phyloP scores from a whole-genome alignment of 345 rosid species.

The Carallia pectinifolia region DNA sequence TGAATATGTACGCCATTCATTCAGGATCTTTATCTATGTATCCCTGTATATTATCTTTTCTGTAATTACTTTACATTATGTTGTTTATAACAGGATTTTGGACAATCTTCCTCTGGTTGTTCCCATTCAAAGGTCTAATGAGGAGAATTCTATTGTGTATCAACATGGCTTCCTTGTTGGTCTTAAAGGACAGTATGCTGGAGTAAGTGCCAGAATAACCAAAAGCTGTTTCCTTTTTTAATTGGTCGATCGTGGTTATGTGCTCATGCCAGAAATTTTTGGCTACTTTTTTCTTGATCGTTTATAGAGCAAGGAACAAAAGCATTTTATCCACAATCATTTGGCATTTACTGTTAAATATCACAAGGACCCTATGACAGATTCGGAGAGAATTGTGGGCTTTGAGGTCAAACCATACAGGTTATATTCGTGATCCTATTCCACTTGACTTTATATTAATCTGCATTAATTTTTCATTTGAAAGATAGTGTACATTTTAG shows the following conservation, averaged over 20 bases:
- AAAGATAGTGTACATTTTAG: background rate
- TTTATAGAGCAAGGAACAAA: slow-evolving; percentile 72
- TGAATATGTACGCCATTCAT: slow-evolving; percentile 57
- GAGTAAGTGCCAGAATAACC: slow-evolving; percentile 38
- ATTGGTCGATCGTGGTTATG: background rate
- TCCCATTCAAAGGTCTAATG: slow-evolving; percentile 50
- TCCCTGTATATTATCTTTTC: background rate
- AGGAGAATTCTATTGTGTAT: slow-evolving; percentile 43
- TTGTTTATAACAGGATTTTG: slow-evolving; percentile 50
- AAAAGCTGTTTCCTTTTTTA: slow-evolving; percentile 3
- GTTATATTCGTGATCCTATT: slow-evolving; percentile 26
- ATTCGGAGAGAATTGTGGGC: slow-evolving; percentile 78
- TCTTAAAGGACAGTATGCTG: slow-evolving; percentile 60
- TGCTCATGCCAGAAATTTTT: background rate
- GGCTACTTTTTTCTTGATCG: slow-evolving; percentile 1
- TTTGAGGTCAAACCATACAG: slow-evolving; percentile 95
- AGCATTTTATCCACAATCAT: slow-evolving; percentile 84
- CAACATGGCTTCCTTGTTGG: slow-evolving; percentile 70
- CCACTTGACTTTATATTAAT: background rate
- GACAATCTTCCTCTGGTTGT: slow-evolving; percentile 78
- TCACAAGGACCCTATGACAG: slow-evolving; percentile 63
- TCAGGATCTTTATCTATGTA: background rate
- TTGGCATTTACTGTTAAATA: slow-evolving; percentile 64
- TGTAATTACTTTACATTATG: background rate
- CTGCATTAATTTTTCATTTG: slow-evolving; percentile 2